These are phyloP conservation scores for Fusarium irregulare DNA, from an alignment of 2,329 filamentous ascomycete genomes.

Conservation along the genomic window DNA sequence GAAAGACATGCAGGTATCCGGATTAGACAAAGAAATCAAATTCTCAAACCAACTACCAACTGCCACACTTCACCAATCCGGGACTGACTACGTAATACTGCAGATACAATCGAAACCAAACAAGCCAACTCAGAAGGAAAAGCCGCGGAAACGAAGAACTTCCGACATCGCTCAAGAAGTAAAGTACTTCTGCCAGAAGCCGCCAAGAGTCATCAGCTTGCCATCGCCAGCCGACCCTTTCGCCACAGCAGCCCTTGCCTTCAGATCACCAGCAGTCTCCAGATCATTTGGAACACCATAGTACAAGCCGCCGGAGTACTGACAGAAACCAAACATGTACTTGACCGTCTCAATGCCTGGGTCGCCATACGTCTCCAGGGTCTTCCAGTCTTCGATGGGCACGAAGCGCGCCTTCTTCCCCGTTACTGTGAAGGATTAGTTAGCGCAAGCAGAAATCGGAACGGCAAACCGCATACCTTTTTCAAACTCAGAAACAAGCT, in stretches of 20 bases:
- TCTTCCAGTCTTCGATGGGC: constrained; percentile 48
- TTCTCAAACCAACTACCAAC: not conserved
- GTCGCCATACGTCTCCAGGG: constrained; percentile 49
- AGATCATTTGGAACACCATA: constrained; percentile 47
- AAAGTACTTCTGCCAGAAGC: constrained; percentile 44
- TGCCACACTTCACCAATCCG: not conserved
- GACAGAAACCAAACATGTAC: constrained; percentile 52
- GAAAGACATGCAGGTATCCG: not conserved
- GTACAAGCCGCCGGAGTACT: constrained; percentile 50
- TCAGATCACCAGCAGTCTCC: constrained; percentile 44
- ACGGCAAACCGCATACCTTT: constrained; percentile 36
- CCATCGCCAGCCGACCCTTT: constrained; percentile 39
- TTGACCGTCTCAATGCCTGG: constrained; percentile 52
- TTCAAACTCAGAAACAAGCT: constrained; percentile 49
- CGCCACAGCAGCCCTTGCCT: constrained; percentile 45
- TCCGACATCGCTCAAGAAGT: constrained; percentile 6
- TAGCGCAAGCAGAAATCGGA: not conserved
- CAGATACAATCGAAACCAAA: not conserved
- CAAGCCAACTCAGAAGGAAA: not conserved
- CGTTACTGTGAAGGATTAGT: constrained; percentile 39
- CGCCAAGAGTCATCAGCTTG: constrained; percentile 42
- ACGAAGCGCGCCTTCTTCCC: constrained; percentile 49
- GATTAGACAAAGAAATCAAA: not conserved
- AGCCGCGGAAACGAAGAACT: too few relatives aligned
- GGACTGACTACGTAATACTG: not conserved